Conservation (phyloP, 202 grass and related monocot species). For the Alloteropsis angusta region DNA sequence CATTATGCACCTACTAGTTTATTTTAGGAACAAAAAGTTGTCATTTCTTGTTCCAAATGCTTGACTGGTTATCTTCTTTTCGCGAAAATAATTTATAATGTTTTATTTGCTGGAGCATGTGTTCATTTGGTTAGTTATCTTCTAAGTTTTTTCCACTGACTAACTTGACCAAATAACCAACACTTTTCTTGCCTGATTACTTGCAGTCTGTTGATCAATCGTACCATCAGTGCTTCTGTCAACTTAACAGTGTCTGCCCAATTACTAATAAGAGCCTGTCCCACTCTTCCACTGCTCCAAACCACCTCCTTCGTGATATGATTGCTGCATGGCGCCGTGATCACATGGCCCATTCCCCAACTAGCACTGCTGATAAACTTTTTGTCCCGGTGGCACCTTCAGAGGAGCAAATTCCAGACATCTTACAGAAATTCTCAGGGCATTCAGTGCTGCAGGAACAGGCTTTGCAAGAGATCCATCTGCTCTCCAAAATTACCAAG, state of each 20-base stretch:
- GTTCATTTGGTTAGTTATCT: not conserved
- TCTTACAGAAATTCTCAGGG: conserved; percentile 19
- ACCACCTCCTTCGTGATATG: conserved; percentile 36
- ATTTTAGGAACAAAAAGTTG: not conserved
- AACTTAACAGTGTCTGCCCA: conserved; percentile 1
- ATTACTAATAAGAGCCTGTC: conserved; percentile 7
- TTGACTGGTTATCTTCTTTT: not conserved
- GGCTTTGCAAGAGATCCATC: conserved; percentile 26
- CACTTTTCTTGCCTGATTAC: conserved; percentile 17
- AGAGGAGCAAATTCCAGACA: conserved; percentile 25
- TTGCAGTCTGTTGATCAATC: conserved; percentile 32
- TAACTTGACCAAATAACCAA: conserved; percentile 1
- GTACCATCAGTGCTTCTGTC: not conserved
- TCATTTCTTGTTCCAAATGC: not conserved
- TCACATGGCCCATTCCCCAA: not conserved
- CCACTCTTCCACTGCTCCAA: conserved; percentile 21
- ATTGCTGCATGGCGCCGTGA: conserved; percentile 34
- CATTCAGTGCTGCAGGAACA: conserved; percentile 18
- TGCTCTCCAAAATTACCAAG: conserved; percentile 29
- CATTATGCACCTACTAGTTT: not conserved
- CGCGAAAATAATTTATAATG: not conserved
- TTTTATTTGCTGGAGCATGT: not conserved
- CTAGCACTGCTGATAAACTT: not conserved
- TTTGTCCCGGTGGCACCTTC: not conserved
- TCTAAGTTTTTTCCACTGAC: not conserved